Percentiles rank a stretch among this genome's conserved stretches.
These are phyloP conservation scores for Exutisphaerella laricina DNA, from an alignment of 2,329 filamentous ascomycete species.

Conservation along the genomic window DNA sequence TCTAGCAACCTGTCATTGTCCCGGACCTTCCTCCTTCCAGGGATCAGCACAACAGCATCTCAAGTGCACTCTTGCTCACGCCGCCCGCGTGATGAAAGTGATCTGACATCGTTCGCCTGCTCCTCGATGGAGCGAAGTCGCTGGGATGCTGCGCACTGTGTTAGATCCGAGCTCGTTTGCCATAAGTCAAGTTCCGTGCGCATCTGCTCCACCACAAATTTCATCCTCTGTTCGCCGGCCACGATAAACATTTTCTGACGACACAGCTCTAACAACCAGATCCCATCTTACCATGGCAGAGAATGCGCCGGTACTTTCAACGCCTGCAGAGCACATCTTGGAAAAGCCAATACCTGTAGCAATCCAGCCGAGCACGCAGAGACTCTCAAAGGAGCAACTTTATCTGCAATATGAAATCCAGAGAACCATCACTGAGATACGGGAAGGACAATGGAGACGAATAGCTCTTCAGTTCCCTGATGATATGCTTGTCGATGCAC, in stretches of 20 bases:
- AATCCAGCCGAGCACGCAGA: slow-evolving; percentile 23
- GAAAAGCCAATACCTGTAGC: slow-evolving; percentile 47
- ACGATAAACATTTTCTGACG: slow-evolving; percentile 1
- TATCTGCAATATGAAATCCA: slow-evolving; percentile 75
- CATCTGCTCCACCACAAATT: neutral
- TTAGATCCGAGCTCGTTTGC: neutral
- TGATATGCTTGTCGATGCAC: slow-evolving; percentile 80
- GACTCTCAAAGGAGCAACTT: slow-evolving; percentile 63
- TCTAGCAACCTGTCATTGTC: no score
- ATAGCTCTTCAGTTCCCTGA: slow-evolving; percentile 96
- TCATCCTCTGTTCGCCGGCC: neutral
- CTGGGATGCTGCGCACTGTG: neutral
- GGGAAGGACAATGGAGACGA: slow-evolving; percentile 62
- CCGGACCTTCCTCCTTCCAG: no score
- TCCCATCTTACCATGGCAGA: slow-evolving; percentile 11
- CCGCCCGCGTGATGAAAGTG: slow-evolving; percentile 2
- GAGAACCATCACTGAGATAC: slow-evolving; percentile 71
- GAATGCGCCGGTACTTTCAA: slow-evolving; percentile 55
- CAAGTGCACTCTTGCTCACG: no score
- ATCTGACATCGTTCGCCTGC: no score
- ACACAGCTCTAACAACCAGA: neutral
- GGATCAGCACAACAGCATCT: no score
- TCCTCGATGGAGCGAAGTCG: no score
- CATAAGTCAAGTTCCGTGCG: neutral
- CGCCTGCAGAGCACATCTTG: slow-evolving; percentile 57